Conservation (phyloP, 345 rosid species). For the Pelargonium nanum region DNA sequence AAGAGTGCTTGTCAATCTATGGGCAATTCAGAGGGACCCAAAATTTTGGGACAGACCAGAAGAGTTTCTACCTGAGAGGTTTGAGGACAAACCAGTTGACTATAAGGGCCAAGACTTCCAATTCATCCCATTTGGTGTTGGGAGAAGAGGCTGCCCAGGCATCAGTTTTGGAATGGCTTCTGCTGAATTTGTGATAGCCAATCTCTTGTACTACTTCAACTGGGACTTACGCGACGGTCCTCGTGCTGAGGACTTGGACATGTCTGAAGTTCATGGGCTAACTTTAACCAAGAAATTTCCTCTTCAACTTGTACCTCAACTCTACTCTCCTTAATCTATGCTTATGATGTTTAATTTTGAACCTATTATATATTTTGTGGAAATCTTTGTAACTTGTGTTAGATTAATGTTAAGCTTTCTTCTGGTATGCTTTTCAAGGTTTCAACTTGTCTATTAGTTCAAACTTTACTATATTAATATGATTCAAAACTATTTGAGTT, state of each 20-base stretch:
- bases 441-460: too few species aligned
- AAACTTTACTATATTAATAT: too few species aligned
- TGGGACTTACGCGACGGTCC: conserved; percentile 16
- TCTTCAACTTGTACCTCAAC: neutral
- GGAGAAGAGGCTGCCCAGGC: neutral
- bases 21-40: neutral
- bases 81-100: neutral
- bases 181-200: conserved; percentile 15
- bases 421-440: too few species aligned
- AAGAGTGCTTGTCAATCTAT: neutral
- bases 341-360: too few species aligned
- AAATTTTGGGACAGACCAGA: neutral
- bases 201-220: conserved; percentile 16
- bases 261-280: neutral
- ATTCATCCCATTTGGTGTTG: conserved; percentile 10
- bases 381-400: too few species aligned
- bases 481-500: too few species aligned
- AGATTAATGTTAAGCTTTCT: too few species aligned
- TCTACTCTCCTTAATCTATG: neutral
- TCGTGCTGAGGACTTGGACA: conserved; percentile 10
- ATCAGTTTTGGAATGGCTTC: neutral
- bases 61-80: neutral
- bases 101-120: conserved; percentile 16
- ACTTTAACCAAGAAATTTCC: neutral
- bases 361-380: too few species aligned